Conservation (phyloP, 805 yeast genomes). For the Candida gorgasii region DNA sequence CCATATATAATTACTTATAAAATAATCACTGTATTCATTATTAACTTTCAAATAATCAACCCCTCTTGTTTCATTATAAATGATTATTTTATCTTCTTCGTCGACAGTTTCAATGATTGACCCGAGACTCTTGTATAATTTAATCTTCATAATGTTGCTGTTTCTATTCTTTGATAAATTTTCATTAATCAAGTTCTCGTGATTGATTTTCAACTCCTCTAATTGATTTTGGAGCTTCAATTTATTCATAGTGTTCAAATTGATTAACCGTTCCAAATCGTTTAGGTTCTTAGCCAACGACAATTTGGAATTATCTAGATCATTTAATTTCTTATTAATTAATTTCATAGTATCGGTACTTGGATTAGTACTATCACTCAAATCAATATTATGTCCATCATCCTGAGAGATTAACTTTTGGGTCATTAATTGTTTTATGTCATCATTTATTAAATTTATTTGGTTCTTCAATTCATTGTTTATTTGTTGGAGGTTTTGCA, state of each 20-base stretch:
- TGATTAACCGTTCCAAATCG: conserved; percentile 47
- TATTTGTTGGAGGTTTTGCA: conserved; percentile 15
- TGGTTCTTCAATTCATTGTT: conserved; percentile 14
- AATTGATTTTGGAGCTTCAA: conserved; percentile 39
- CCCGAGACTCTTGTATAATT: conserved; percentile 62
- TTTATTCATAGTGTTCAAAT: conserved; percentile 29
- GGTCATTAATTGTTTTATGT: conserved; percentile 18
- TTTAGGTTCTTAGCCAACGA: conserved; percentile 53
- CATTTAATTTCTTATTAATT: conserved; percentile 27
- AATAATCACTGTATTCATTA: conserved; percentile 61
- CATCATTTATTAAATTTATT: conserved; percentile 15
- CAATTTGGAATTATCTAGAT: conserved; percentile 49
- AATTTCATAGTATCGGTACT: conserved; percentile 28
- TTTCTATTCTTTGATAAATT: conserved; percentile 39
- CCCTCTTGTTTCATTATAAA: conserved; percentile 49
- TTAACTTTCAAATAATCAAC: conserved; percentile 52
- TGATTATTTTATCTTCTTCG: conserved; percentile 26
- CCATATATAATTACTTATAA: conserved; percentile 78
- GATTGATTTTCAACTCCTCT: conserved; percentile 34
- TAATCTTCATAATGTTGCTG: conserved; percentile 52
- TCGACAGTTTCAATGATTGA: conserved; percentile 41
- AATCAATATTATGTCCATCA: conserved; percentile 11
- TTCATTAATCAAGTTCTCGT: conserved; percentile 27
- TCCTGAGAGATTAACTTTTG: conserved; percentile 9
- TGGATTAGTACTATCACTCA: background rate